Evolutionary conservation across 192 early-diverging fungal species (phyloP).

Genomic region (Allomyces macrogynus): DNA sequence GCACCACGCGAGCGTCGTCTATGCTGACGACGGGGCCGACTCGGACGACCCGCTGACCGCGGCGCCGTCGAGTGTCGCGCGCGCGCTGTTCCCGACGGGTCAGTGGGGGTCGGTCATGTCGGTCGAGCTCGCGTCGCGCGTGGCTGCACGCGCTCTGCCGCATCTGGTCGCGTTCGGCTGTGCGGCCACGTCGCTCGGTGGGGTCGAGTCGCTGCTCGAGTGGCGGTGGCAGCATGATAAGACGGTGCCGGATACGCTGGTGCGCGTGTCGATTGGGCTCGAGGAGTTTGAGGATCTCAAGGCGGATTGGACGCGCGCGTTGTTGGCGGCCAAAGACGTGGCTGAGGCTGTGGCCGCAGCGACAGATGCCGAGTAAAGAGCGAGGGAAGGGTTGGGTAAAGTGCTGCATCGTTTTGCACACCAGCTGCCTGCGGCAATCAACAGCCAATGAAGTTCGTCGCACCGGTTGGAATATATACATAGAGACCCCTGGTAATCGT

Average conservation of each 20-base stretch:
- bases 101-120: conserved; percentile 12
- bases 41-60: too few species aligned
- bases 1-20: conserved; percentile 2
- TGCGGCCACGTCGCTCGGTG: conserved; percentile 46
- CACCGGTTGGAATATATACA: too few species aligned
- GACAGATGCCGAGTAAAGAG: too few species aligned
- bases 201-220: conserved; percentile 41
- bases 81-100: too few species aligned
- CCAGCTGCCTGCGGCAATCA: too few species aligned
- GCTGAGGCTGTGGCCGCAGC: neutral
- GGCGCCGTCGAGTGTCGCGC: neutral
- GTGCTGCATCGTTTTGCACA: too few species aligned
- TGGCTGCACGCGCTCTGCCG: conserved; percentile 24
- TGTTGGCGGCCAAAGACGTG: conserved; percentile 7
- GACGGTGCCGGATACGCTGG: conserved; percentile 16
- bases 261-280: conserved; percentile 46
- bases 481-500: too few species aligned
- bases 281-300: conserved; percentile 43
- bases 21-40: too few species aligned
- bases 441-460: too few species aligned
- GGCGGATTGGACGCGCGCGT: conserved; percentile 29
- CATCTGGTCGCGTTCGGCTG: conserved; percentile 17
- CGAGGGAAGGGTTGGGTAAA: too few species aligned
- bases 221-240: conserved; percentile 34
- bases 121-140: conserved; percentile 18